A percentile compares a stretch with the other conserved stretches of the same genome.
These are phyloP conservation scores for Talaromyces trachyspermus DNA, from an alignment of 495 filamentous ascomycete species.

Conservation along the genomic window DNA sequence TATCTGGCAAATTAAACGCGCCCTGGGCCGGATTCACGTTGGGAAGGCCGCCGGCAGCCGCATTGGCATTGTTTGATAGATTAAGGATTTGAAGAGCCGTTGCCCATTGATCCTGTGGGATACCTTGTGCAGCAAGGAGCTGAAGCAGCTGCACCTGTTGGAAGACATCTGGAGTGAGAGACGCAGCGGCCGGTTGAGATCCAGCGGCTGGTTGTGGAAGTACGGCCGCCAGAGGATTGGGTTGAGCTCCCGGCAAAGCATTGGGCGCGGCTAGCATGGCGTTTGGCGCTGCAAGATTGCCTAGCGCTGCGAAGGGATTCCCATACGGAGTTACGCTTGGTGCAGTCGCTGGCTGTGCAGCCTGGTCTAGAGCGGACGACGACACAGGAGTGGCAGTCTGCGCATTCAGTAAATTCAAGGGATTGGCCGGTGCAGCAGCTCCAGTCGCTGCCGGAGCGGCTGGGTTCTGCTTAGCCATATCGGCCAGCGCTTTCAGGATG, in stretches of 20 bases:
- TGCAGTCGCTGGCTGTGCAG: conserved; percentile 33
- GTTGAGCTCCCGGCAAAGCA: conserved; percentile 26
- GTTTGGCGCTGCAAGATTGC: conserved; percentile 34
- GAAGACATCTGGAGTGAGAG: conserved; percentile 37
- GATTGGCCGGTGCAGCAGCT: conserved; percentile 41
- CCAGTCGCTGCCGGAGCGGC: conserved; percentile 47
- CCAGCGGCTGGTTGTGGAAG: conserved; percentile 36
- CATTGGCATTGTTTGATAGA: conserved; percentile 24
- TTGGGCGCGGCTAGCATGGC: conserved; percentile 39
- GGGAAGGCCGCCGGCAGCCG: conserved; percentile 13
- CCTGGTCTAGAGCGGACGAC: conserved; percentile 42
- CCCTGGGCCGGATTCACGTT: conserved; percentile 23
- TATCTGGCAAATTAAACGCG: conserved; percentile 27
- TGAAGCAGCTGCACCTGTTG: conserved; percentile 61
- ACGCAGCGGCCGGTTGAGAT: conserved; percentile 26
- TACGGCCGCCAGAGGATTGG: conserved; percentile 42
- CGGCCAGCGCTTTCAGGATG: conserved; percentile 76
- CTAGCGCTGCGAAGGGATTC: conserved; percentile 41
- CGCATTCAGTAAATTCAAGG: conserved; percentile 50
- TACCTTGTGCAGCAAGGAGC: conserved; percentile 48
- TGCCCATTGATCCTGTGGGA: conserved; percentile 55
- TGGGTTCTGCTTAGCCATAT: conserved; percentile 77
- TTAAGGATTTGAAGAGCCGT: conserved; percentile 44
- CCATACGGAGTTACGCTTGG: conserved; percentile 56
- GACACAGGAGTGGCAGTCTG: conserved; percentile 36